Evolutionary conservation across 2,329 filamentous ascomycete genomes (phyloP), one percentile per base, ranked within the genome.

Genomic region (Pestalotiopsis sp.): DNA sequence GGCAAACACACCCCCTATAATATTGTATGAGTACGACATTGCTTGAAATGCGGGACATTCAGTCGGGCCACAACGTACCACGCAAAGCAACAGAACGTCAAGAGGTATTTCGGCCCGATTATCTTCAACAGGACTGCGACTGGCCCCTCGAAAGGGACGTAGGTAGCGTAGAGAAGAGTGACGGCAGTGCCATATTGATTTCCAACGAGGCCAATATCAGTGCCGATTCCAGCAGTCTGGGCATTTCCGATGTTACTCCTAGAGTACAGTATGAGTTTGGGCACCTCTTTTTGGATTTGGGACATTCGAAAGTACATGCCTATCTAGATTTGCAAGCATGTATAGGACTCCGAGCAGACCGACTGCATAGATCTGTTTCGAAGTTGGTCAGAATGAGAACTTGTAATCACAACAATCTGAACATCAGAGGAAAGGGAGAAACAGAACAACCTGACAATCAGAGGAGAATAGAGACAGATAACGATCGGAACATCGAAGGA

Each of bases 111-210:
- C 70, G 14, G 73, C 59, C 72, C 75, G 69, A 74, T 76, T 2
- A 69, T 65, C 68, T 77, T 77, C n/a, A 74, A 71, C 13, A 74
- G 57, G 2, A 76, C 69, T 4, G 70, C 74, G 45, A 74, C 74
- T 3, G 76, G 74, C 1, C 78, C 70, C 20, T 75, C 75, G 39
- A 74, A 71, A 5, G 73, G 69, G 3, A 71, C 71, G 63, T 77
- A 77, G 0, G 78, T 77, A 17, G 79, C 70, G 68, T 78, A 78
- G 68, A 79, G 79, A 9, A 80, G 57, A 59, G 57, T 59, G 57
- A 80, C 67, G 14, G 79, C 69, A 1, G 77, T 70, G n/a, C 74
- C 76, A 66, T 76, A 79, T 63, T 79, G 73, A 55, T 79, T 75
- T 3, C 73, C 74, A 1, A 69, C 70, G 27, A 79, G 74, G 17